A percentile compares a stretch with the other conserved stretches of the same genome.
phyloP scores from a whole-genome alignment of 2,329 filamentous ascomycete genomes.

The Bipolaris sorokiniana region DNA sequence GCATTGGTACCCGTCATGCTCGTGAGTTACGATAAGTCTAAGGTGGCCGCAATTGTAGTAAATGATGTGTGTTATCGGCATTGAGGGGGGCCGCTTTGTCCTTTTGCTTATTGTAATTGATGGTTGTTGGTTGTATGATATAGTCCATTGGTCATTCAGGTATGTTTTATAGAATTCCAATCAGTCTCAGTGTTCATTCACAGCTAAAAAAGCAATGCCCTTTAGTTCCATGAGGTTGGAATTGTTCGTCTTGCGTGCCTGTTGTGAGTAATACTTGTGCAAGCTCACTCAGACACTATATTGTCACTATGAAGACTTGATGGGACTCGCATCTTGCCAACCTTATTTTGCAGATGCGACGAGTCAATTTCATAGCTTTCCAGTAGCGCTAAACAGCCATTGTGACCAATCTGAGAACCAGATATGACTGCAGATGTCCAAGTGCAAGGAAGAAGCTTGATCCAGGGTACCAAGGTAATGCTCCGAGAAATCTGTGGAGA shows the following conservation, averaged over 20 bases:
- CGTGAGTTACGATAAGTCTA: neutral
- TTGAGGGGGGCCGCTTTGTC: neutral
- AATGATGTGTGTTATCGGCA: neutral
- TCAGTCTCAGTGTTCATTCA: neutral
- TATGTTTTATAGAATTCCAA: neutral
- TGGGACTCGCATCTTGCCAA: neutral
- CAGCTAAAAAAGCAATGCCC: neutral
- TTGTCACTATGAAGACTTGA: neutral
- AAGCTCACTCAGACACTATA: neutral
- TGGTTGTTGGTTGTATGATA: neutral
- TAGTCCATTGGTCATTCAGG: neutral
- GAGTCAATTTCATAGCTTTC: neutral
- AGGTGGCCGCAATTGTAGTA: constrained; percentile 10
- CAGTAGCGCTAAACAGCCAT: no score
- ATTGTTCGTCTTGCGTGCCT: neutral
- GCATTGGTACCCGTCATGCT: neutral
- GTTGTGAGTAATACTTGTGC: neutral
- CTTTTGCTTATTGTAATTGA: neutral
- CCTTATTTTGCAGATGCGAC: neutral
- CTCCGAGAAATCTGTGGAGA: neutral
- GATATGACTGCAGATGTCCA: neutral
- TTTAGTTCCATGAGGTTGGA: neutral
- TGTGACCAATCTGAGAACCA: neutral
- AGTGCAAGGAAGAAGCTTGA: neutral
- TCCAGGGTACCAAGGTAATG: no score